Evolutionary conservation across 2,329 filamentous ascomycete species (phyloP).

Genomic region (Venturia aucupariae): DNA sequence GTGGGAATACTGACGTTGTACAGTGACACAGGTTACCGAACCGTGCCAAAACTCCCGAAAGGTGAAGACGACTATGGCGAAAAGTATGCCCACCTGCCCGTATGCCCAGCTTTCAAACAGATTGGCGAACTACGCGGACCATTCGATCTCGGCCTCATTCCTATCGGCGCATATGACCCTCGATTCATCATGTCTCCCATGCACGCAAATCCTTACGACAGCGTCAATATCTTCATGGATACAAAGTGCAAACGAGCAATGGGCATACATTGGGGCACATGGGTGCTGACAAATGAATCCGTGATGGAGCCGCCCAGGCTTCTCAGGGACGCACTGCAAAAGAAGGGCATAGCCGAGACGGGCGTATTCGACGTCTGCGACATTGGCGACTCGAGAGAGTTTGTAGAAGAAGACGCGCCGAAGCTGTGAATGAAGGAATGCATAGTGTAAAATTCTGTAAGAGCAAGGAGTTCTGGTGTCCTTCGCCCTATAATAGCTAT

Average conservation of each 20-base stretch:
- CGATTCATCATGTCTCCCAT: conserved; percentile 65
- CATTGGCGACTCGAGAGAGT: conserved; percentile 75
- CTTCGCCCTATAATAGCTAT: background rate
- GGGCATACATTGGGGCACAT: conserved; percentile 85
- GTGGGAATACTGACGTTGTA: background rate
- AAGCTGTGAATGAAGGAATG: background rate
- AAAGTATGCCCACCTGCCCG: conserved; percentile 53
- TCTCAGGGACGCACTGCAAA: conserved; percentile 61
- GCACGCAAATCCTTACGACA: conserved; percentile 80
- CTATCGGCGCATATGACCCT: conserved; percentile 81
- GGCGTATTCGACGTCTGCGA: conserved; percentile 75
- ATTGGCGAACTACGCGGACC: conserved; percentile 73
- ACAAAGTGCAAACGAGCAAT: conserved; percentile 69
- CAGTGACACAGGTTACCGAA: conserved; percentile 84
- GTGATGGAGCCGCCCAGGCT: conserved; percentile 71
- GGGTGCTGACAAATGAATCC: conserved; percentile 78
- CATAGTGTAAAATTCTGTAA: background rate
- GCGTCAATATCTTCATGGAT: conserved; percentile 81
- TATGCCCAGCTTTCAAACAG: conserved; percentile 75
- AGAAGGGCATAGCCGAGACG: conserved; percentile 56
- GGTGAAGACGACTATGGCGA: conserved; percentile 62
- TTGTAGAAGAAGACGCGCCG: conserved; percentile 25
- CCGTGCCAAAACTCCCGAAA: conserved; percentile 56
- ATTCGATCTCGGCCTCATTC: conserved; percentile 85
- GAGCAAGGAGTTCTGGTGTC: background rate